Percentiles rank a stretch among this genome's conserved stretches.
Evolutionary conservation across 208 protist species (phyloP).

Genomic region (Strigomonas culicis): DNA sequence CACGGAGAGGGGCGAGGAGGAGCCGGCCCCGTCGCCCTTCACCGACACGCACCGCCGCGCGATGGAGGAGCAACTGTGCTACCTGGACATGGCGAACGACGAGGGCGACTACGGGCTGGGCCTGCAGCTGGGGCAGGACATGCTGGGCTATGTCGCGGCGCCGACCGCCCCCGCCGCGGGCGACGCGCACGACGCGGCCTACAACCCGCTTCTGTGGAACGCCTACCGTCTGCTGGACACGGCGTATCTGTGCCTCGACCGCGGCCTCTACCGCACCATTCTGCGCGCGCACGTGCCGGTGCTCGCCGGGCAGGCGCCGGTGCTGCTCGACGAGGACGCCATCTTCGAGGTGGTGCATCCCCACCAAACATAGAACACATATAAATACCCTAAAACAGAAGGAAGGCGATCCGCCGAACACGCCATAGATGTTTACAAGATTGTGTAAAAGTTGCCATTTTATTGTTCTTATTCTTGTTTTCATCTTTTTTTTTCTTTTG

Average conservation of each 20-base stretch:
- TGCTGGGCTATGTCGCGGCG: constrained; percentile 17
- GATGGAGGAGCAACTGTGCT: constrained; percentile 29
- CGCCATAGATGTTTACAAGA: neutral
- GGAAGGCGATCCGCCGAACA: no score
- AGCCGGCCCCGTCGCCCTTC: neutral
- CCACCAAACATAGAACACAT: no score
- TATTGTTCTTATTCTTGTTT: neutral
- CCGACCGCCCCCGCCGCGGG: neutral
- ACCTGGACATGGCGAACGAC: constrained; percentile 53
- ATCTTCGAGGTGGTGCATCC: neutral
- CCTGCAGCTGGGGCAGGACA: constrained; percentile 36
- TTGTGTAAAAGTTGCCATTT: neutral
- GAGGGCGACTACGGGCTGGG: constrained; percentile 42
- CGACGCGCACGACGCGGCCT: neutral
- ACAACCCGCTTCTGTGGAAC: constrained; percentile 32
- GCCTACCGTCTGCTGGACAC: constrained; percentile 40
- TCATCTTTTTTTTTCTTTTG: constrained; percentile 4
- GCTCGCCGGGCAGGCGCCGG: constrained; percentile 14
- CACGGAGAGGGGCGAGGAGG: neutral
- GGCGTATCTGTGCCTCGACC: constrained; percentile 40
- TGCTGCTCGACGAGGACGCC: constrained; percentile 5
- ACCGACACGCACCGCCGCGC: neutral
- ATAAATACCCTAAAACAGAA: no score
- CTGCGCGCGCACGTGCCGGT: constrained; percentile 31
- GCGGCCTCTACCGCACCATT: constrained; percentile 30